Base-by-base conservation (phyloP, 2,329 filamentous ascomycete genomes). In the Colletotrichum sidae region DNA sequence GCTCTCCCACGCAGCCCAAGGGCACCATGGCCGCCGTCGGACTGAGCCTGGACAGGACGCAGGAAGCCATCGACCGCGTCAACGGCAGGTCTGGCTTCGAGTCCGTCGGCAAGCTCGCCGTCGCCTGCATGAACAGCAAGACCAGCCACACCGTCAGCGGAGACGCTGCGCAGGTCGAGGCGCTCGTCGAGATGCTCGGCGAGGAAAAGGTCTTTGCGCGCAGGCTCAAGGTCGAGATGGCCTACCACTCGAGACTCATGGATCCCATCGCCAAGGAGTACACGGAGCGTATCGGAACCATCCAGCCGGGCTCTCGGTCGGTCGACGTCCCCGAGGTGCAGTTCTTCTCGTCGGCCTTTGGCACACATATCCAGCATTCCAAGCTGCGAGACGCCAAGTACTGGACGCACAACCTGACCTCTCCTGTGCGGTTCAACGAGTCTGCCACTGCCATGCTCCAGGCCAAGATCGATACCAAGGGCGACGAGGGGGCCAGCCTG, bases 321-420 rank as follows among this genome's bases (percentile, higher is more conserved):
- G 9, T 2, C 11, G 37, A 50, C 12, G 25, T 38, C 65, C 44
- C 15, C 2, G 12, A 33, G 8, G n/a, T 52, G 4, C 68, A 45
- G 13, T 82, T 83, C 76, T 75, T 80, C 64, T 83, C 81, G 0
- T 78, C 80, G 1, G 76, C 82, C 9, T 77, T 74, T 15, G 76
- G 79, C 50, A 8, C 17, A 25, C 12, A 47, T 11, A 33, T 59
- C 54, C 3, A 51, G 52, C 15, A 12, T 6, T 12, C 11, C 0
- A 39, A 51, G 34, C 1, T 34, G 41, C 41, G 42, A n/a, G 65
- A 42, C 1, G 46, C 63, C 1, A n/a, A 68, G 0, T 86, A 86
- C 68, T 86, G 83, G 83, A 74, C 77, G 3, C 69, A 74, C 2
- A 85, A 85, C 54, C 69, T 86, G 69, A 75, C 78, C 0, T 79